phyloP scores from a whole-genome alignment of 2,329 filamentous ascomycete species.

The Cyphellophora europaea region DNA sequence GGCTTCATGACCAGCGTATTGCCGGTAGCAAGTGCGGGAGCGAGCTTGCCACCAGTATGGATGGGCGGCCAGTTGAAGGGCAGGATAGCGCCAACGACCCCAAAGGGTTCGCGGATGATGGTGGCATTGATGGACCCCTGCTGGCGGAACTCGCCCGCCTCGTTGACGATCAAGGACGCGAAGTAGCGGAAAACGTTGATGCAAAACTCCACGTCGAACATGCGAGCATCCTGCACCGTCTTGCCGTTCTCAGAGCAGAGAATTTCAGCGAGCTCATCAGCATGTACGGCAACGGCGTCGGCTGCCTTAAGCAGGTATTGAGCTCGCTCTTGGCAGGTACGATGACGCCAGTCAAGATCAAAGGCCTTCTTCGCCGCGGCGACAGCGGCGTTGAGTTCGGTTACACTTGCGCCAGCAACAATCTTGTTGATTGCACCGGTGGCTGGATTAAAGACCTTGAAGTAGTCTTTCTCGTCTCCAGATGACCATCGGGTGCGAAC shows the following conservation, averaged over 20 bases:
- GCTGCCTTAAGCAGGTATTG: conserved; percentile 6
- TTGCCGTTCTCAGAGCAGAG: conserved; percentile 21
- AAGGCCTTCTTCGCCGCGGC: conserved; percentile 6
- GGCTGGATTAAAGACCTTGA: conserved; percentile 12
- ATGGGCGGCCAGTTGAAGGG: conserved; percentile 76
- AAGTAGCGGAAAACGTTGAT: conserved; percentile 18
- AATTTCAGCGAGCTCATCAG: conserved; percentile 18
- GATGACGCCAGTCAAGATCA: conserved; percentile 9
- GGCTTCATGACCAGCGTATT: conserved; percentile 50
- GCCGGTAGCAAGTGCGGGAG: conserved; percentile 44
- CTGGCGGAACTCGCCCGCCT: conserved; percentile 7
- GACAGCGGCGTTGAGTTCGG: conserved; percentile 7
- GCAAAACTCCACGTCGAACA: conserved; percentile 15
- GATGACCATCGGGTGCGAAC: too few species aligned
- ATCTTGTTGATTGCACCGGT: conserved; percentile 9
- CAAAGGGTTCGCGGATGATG: conserved; percentile 50
- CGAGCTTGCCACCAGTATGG: conserved; percentile 41
- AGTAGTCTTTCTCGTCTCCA: too few species aligned
- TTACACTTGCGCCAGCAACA: conserved; percentile 2
- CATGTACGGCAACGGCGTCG: conserved; percentile 6
- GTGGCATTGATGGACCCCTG: conserved; percentile 5
- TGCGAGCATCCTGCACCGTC: conserved; percentile 13
- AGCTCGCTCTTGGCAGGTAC: conserved; percentile 4
- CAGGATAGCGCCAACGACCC: conserved; percentile 74
- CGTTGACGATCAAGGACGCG: conserved; percentile 14